Evolutionary conservation across 2,329 filamentous ascomycete species (phyloP), one percentile per base, ranked within the genome.

Genomic region (Pseudogymnoascus sp.): DNA sequence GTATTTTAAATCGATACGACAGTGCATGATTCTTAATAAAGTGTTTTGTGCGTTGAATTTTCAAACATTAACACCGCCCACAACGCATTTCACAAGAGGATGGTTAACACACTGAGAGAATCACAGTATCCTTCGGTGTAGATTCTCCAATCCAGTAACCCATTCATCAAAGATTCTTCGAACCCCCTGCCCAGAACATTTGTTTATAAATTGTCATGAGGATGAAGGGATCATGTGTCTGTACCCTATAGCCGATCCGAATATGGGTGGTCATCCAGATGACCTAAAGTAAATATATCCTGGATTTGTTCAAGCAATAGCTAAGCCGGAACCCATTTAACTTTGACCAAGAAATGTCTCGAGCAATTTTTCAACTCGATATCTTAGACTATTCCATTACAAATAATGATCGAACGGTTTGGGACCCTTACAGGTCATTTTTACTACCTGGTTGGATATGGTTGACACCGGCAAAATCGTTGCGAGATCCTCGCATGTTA

Each of bases 371-470:
- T 61, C 62, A 64, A 12, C 61, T 62, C 36, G 56, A 63, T 38
- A 36, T 60, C 23, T 49, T n/a, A 11, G 21, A 49, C 14, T 28
- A 49, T 49, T 49, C 12, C 8, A 49, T 49, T 49, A 64, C 63
- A 42, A 62, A 46, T 21, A 68, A 68, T 53, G 65, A 63, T 46
- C 66, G 65, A 21, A 64, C 61, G 38, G 42, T 63, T 11, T 69
- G 68, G 66, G 28, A 68, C 62, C 68, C 66, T 14, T 69, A n/a
- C 67, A 69, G 49, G 62, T 65, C 12, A 62, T 69, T 23, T 62
- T 69, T 9, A 63, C 37, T 34, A 42, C 60, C 3, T 69, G 67
- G 67, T 56, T 68, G 1, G 64, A 49, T 16, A 65, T 68, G 60
- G 62, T 68, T 18, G 60, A 64, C 9, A 37, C 59, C 0, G 62